A percentile compares a stretch with the other conserved stretches of the same genome.
Conservation (phyloP, 163 green algal species). For the Chlamydomonas reinhardtii region DNA sequence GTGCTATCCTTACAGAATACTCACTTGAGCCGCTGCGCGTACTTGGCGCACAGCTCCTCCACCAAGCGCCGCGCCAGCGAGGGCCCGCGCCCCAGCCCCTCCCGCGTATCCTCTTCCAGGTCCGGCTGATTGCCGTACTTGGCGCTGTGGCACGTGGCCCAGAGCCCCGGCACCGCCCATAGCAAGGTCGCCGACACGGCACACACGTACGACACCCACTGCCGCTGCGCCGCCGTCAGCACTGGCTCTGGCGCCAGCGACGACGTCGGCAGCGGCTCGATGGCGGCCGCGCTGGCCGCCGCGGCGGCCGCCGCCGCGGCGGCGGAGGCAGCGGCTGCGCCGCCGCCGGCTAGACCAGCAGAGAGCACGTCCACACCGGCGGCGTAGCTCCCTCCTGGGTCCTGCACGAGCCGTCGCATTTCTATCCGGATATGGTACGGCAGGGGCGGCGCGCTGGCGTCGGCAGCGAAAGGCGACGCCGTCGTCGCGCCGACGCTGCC, state of each 20-base stretch:
- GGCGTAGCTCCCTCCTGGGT: conserved; percentile 14
- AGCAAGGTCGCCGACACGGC: conserved; percentile 14
- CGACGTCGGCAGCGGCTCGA: conserved; percentile 6
- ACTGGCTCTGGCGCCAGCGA: conserved; percentile 2
- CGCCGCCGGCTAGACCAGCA: background rate
- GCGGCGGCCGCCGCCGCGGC: background rate
- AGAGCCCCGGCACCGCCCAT: conserved; percentile 35
- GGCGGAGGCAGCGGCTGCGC: background rate
- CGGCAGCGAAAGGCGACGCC: background rate
- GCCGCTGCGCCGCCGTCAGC: conserved; percentile 29
- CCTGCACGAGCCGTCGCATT: conserved; percentile 25
- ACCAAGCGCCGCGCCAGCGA: conserved; percentile 27
- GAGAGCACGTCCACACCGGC: background rate
- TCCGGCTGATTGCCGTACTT: conserved; percentile 32
- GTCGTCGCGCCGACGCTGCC: background rate
- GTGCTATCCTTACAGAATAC: background rate
- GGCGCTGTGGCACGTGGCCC: conserved; percentile 34
- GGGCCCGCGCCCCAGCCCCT: conserved; percentile 1
- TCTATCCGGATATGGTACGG: conserved; percentile 39
- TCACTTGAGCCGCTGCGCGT: conserved; percentile 21
- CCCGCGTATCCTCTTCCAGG: conserved; percentile 11
- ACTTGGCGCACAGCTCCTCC: conserved; percentile 26
- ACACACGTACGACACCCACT: conserved; percentile 49
- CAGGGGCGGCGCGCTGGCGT: background rate
- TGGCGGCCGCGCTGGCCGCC: background rate